Evolutionary conservation across 805 yeast species (phyloP), one percentile per base, ranked within the genome.

Genomic region (Starmerella bombicola): DNA sequence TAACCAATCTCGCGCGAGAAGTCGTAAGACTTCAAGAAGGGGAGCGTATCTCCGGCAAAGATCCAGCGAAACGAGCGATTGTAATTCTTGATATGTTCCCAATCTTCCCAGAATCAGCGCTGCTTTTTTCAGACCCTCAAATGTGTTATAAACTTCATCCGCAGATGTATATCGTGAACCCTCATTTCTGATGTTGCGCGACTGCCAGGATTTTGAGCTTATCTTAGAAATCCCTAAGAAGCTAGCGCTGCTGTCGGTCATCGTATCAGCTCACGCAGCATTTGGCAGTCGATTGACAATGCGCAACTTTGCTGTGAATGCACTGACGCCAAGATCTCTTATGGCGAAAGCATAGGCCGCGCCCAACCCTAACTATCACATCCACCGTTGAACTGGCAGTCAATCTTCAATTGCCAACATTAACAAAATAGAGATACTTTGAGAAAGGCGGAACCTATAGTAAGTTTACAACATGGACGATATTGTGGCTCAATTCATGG

Each of bases 401-500:
- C n/a, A n/a, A n/a, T n/a, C n/a, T n/a, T n/a, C n/a, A n/a, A n/a
- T n/a, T n/a, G n/a, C n/a, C n/a, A n/a, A n/a, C n/a, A n/a, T n/a
- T n/a, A n/a, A n/a, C n/a, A n/a, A n/a, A n/a, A n/a, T n/a, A n/a
- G n/a, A n/a, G n/a, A n/a, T n/a, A n/a, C n/a, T n/a, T n/a, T n/a
- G n/a, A n/a, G n/a, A n/a, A n/a, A n/a, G n/a, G n/a, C n/a, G n/a
- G n/a, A n/a, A n/a, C n/a, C n/a, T n/a, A n/a, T n/a, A n/a, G n/a
- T n/a, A n/a, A n/a, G n/a, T n/a, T n/a, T n/a, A n/a, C 5, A n/a
- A n/a, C 9, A 32, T 32, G 44, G 57, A 55, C 37, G 65, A 59
- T 28, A 29, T 47, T 35, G 65, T 82, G 29, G 77, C 80, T 18
- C 72, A 77, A 18, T 91, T 91, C 60, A 66, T 86, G 59, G 86